Base-by-base conservation (phyloP, 2,329 filamentous ascomycete genomes). In the Talaromyces sp. region DNA sequence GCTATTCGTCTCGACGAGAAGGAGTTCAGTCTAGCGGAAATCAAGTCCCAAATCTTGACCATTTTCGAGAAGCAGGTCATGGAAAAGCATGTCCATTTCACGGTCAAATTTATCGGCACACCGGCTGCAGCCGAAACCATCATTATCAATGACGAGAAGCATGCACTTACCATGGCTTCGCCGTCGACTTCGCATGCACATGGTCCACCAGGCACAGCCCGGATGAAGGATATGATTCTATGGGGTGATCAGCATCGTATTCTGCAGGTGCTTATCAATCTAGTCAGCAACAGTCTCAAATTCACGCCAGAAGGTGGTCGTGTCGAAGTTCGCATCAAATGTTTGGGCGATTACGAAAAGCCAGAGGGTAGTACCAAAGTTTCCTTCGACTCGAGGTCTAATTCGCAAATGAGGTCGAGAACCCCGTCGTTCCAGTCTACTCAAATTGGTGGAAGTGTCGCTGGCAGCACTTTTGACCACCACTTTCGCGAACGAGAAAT, bases 171-270 rank as follows among this genome's bases (percentile, higher is more conserved):
- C 4, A 37, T 43, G 35, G 3, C 60, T 22, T 73, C 39, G 13
- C 85, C 39, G 3, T 15, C 39, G 13, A 17, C 60, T 22, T 73
- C 39, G 15, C 85, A 86, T 11, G 87, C 86, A 2, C 79, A 89
- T 17, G 89, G 89, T 0, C 89, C 89, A 1, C 81, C 83, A 35
- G 89, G 89, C 4, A 82, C 86, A 3, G 90, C 89, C 10, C 83
- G 89, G 19, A 77, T 96, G 27, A 91, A 90, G 73, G 92, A 96
- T 68, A 93, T 96, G 89, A 89, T 90, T 60, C 81, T 97, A 1
- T 95, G 91, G 87, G 93, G 93, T n/a, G 93, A 97, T 71, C 90
- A 95, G 69, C 92, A 97, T 73, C 85, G 93, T 52, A 95, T 97
- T 45, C 80, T 96, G 31, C 93, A 97, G 75, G 90, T 97, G n/a